Evolutionary conservation across 441 rosid genomes (phyloP), one percentile per base, ranked within the genome.

Genomic region (Kokia cookei): DNA sequence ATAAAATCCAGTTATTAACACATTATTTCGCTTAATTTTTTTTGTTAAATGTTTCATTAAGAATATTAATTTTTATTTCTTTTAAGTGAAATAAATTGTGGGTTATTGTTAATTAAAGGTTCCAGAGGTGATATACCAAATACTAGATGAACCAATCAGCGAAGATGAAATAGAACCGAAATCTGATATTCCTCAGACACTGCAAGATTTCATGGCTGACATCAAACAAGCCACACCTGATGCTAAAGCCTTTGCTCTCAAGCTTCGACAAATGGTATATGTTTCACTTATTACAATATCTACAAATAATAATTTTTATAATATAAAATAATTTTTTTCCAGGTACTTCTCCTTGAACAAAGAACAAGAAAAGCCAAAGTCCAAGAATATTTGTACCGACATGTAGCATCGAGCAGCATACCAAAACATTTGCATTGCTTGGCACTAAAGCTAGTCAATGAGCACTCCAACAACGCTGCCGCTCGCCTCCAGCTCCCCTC

Each of bases 401-500:
- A 96, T n/a, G 95, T 93, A 6, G 98, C 99, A 32, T 96, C 97
- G 58, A 91, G 97, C 79, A 92, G 98, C 87, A 92, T 96, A 78
- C 99, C 98, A 0, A 96, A 96, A 78, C 97, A 93, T 82, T 93
- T 96, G 8, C 94, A 93, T 62, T 96, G 99, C 78, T 82, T 96
- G 3, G 88, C 93, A 66, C 86, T 96, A 5, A 87, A 85, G 83
- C 81, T 96, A 58, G 97, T 98, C 75, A 84, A 88, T 55, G 99
- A 93, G 69, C 97, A 96, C 79, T 88, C 98, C 2, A 90, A 84
- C 75, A 96, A 96, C 22, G 97, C 98, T 63, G 97, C 91, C 0
- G 99, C 99, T 32, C 93, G 97, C 40, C 86, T 90, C 66, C 99
- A 93, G 90, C 97, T 96, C 58, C 98, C 98, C 3, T 75, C 84